Conservation (phyloP, 2,329 filamentous ascomycete species). For the Sporothrix phasma region DNA sequence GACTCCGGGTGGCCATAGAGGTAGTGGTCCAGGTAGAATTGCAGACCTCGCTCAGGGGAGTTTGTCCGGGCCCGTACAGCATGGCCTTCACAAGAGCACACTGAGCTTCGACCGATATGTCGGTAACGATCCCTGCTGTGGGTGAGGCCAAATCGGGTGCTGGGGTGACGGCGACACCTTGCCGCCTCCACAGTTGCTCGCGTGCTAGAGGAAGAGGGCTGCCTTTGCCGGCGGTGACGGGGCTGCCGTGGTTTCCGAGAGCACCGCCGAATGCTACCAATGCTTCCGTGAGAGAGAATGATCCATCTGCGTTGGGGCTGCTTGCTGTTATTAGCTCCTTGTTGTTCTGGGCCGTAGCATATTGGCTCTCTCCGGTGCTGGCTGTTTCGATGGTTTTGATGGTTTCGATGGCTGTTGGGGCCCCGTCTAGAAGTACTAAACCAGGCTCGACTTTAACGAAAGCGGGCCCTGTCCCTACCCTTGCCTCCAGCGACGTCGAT, state of each 20-base stretch:
- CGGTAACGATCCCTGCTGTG: background rate
- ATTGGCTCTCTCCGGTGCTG: no score
- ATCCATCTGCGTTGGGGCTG: background rate
- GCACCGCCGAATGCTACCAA: background rate
- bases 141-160: background rate
- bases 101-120: background rate
- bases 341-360: background rate
- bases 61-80: constrained; percentile 31
- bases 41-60: constrained; percentile 38
- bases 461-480: background rate
- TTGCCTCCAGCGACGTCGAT: background rate
- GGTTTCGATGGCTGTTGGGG: background rate
- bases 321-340: background rate
- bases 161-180: background rate
- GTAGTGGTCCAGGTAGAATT: constrained; percentile 43
- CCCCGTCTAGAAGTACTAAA: background rate
- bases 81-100: constrained; percentile 17
- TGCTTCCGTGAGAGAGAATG: background rate
- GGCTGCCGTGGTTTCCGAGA: background rate
- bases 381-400: background rate
- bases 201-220: background rate
- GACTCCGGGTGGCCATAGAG: constrained; percentile 43
- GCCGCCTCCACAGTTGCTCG: background rate
- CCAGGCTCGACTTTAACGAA: background rate
- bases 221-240: background rate